These are phyloP conservation scores for Syzygium malaccense DNA, from an alignment of 441 rosid genomes.

Conservation along the genomic window DNA sequence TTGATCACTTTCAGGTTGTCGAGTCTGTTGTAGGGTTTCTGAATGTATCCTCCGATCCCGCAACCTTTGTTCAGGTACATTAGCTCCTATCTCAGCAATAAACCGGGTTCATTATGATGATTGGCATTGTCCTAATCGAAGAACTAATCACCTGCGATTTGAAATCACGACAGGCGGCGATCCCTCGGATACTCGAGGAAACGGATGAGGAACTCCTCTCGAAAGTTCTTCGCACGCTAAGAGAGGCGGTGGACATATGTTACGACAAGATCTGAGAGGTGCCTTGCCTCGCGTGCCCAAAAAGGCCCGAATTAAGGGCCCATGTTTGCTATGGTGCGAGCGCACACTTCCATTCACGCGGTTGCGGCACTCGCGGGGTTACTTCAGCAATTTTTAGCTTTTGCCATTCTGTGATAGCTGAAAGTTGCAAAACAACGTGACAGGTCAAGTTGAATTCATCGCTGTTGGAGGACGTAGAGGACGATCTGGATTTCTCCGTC, in stretches of 20 bases:
- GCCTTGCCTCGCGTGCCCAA: slow-evolving; percentile 11
- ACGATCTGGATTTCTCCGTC: background rate
- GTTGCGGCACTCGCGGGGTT: background rate
- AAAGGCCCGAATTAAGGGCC: slow-evolving; percentile 12
- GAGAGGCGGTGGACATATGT: slow-evolving; percentile 1
- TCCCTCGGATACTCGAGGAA: slow-evolving; percentile 8
- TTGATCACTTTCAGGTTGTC: slow-evolving; percentile 16
- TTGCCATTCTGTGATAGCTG: background rate
- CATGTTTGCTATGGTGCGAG: slow-evolving; percentile 15
- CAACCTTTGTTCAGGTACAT: slow-evolving; percentile 54
- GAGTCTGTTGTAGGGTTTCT: slow-evolving; percentile 35
- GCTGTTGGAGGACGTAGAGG: background rate
- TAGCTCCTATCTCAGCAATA: background rate
- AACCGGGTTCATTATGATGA: background rate
- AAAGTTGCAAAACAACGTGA: background rate
- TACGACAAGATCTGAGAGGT: slow-evolving; percentile 6
- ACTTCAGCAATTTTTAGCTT: background rate
- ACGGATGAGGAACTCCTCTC: slow-evolving; percentile 8
- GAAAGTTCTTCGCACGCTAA: background rate
- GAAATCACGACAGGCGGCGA: background rate
- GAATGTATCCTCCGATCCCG: slow-evolving; percentile 40
- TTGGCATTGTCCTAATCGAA: background rate
- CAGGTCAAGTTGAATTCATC: background rate
- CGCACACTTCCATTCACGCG: background rate
- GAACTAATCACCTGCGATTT: background rate